A percentile compares a stretch with the other conserved stretches of the same genome.
Conservation (phyloP, 345 rosid genomes). For the Euclidium syriacum region DNA sequence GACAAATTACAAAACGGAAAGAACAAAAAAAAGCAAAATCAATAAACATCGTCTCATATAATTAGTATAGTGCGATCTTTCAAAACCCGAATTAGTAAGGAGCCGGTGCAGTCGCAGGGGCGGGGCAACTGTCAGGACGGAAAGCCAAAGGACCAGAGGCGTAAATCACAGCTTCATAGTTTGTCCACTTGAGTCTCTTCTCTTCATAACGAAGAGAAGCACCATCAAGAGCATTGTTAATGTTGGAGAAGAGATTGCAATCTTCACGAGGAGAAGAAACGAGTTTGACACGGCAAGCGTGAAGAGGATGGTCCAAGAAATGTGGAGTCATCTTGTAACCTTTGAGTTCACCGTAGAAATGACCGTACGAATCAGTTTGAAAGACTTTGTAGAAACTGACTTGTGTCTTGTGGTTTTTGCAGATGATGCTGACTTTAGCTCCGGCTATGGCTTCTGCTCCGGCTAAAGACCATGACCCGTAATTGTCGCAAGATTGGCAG, state of each 20-base stretch:
- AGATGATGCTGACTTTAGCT: slow-evolving; percentile 64
- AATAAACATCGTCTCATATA: not conserved
- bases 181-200: slow-evolving; percentile 40
- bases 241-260: slow-evolving; percentile 63
- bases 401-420: slow-evolving; percentile 51
- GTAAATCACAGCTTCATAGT: slow-evolving; percentile 52
- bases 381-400: slow-evolving; percentile 64
- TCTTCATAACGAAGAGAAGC: slow-evolving; percentile 52
- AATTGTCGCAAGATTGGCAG: slow-evolving; percentile 65
- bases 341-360: slow-evolving; percentile 70
- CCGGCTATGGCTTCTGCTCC: slow-evolving; percentile 64
- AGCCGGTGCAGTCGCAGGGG: slow-evolving; percentile 37
- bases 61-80: slow-evolving; percentile 3
- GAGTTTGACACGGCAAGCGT: slow-evolving; percentile 66
- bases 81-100: slow-evolving; percentile 18
- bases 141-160: slow-evolving; percentile 89
- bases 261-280: slow-evolving; percentile 60
- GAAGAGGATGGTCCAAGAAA: slow-evolving; percentile 77
- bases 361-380: slow-evolving; percentile 48
- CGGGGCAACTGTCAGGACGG: slow-evolving; percentile 60
- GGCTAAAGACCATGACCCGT: slow-evolving; percentile 65
- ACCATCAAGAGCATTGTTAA: slow-evolving; percentile 68
- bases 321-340: slow-evolving; percentile 42
- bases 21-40: not conserved
- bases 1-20: slow-evolving; percentile 7